phyloP scores from a whole-genome alignment of 768 basidiomycete species.

The Leccinum subgranulosum region DNA sequence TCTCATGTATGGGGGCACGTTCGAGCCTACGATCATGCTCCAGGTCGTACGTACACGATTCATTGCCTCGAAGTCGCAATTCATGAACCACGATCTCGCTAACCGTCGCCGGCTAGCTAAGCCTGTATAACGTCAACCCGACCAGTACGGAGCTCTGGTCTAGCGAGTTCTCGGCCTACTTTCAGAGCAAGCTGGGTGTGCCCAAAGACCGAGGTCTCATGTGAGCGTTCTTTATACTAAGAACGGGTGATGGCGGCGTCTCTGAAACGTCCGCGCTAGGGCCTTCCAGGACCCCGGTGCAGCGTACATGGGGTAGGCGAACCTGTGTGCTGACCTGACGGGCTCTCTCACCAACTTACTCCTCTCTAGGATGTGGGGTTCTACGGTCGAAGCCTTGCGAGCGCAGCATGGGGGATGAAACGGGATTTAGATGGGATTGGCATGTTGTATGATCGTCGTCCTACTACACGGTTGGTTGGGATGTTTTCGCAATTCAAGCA shows the following conservation, averaged over 20 bases:
- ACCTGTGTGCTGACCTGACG: not conserved
- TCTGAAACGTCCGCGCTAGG: constrained; percentile 7
- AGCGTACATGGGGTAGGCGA: constrained; percentile 23
- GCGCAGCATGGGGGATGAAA: not conserved
- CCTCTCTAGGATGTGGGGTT: constrained; percentile 13
- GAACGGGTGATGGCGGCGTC: not conserved
- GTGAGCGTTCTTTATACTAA: constrained; percentile 25
- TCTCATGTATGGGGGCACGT: constrained; percentile 57
- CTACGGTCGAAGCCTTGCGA: constrained; percentile 8
- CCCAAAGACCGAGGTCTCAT: constrained; percentile 58
- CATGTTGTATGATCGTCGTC: not conserved
- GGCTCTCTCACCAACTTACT: not conserved
- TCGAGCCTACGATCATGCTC: constrained; percentile 64
- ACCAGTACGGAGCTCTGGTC: constrained; percentile 50
- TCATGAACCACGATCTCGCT: not conserved
- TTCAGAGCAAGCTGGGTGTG: constrained; percentile 51
- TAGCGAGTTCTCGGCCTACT: constrained; percentile 50
- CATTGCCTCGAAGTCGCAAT: not conserved
- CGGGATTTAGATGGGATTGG: not conserved
- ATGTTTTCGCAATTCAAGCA: not conserved
- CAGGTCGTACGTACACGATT: constrained; percentile 45
- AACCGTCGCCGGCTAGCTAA: constrained; percentile 39
- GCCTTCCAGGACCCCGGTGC: constrained; percentile 27
- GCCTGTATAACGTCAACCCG: constrained; percentile 53
- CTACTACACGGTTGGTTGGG: not conserved